phyloP scores from a whole-genome alignment of 768 basidiomycete species.

The Mycena amicta region DNA sequence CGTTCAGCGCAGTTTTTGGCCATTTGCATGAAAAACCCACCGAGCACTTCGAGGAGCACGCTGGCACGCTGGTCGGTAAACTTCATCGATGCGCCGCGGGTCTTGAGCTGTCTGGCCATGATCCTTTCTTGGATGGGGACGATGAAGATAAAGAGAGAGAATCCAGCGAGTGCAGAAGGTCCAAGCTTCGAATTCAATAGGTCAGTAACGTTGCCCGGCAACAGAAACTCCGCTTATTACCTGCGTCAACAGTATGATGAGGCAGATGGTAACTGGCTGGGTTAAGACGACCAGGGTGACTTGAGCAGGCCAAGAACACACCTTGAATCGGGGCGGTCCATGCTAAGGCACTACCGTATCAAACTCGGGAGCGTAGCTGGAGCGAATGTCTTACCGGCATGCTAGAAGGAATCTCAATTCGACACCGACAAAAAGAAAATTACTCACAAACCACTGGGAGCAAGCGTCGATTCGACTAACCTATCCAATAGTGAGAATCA shows the following conservation, averaged over 20 bases:
- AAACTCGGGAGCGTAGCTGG: neutral
- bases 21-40: slow-evolving; percentile 29
- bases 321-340: slow-evolving; percentile 73
- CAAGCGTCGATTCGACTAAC: slow-evolving; percentile 60
- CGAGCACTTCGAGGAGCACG: slow-evolving; percentile 65
- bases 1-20: neutral
- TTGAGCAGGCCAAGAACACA: neutral
- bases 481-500: slow-evolving; percentile 30
- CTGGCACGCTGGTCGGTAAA: slow-evolving; percentile 67
- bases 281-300: neutral
- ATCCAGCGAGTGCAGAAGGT: slow-evolving; percentile 70
- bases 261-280: slow-evolving; percentile 46
- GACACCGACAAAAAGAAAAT: slow-evolving; percentile 2
- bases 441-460: slow-evolving; percentile 74
- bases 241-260: slow-evolving; percentile 61
- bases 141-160: slow-evolving; percentile 63
- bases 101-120: slow-evolving; percentile 59
- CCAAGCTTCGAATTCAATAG: slow-evolving; percentile 49
- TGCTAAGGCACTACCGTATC: slow-evolving; percentile 27
- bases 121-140: slow-evolving; percentile 65
- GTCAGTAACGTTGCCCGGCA: neutral
- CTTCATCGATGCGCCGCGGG: slow-evolving; percentile 56
- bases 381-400: slow-evolving; percentile 36
- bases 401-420: slow-evolving; percentile 33
- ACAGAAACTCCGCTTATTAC: too few relatives aligned